Conservation (phyloP, 2,329 filamentous ascomycete species). For the Talaromyces marneffei region DNA sequence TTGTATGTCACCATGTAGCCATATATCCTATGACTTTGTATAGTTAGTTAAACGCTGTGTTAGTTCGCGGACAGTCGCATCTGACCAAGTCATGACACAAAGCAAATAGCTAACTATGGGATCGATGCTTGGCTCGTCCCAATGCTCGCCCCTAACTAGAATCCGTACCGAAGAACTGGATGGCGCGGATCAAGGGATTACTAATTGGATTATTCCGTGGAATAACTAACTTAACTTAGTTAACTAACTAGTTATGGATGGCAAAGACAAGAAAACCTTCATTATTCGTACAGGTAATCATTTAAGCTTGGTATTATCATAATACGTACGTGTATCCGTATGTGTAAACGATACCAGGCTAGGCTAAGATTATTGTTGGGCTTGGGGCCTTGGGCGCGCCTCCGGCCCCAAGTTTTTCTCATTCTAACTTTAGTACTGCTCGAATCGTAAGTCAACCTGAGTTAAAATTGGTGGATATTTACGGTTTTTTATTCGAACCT, state of each 20-base stretch:
- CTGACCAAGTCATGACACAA: background rate
- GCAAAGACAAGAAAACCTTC: background rate
- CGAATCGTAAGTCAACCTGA: background rate
- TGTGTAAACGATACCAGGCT: background rate
- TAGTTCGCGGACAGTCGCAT: background rate
- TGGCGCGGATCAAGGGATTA: background rate
- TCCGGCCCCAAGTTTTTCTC: slow-evolving; percentile 7
- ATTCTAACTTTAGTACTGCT: slow-evolving; percentile 2
- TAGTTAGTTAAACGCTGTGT: background rate
- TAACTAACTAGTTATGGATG: background rate
- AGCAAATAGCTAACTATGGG: background rate
- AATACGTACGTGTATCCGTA: background rate
- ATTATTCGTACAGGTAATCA: background rate
- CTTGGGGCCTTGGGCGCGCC: slow-evolving; percentile 6
- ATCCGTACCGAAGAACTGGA: background rate
- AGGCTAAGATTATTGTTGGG: slow-evolving; percentile 8
- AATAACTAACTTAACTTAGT: no score
- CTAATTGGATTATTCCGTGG: background rate
- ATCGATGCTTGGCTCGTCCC: slow-evolving; percentile 1
- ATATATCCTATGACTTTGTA: background rate
- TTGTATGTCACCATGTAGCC: background rate
- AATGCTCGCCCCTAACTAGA: background rate
- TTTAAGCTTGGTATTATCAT: background rate
- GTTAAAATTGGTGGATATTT: slow-evolving; percentile 4
- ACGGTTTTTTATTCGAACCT: background rate